Evolutionary conservation across 192 early-diverging fungal species (phyloP), one percentile per base, ranked within the genome.

Genomic region (Allomyces macrogynus): DNA sequence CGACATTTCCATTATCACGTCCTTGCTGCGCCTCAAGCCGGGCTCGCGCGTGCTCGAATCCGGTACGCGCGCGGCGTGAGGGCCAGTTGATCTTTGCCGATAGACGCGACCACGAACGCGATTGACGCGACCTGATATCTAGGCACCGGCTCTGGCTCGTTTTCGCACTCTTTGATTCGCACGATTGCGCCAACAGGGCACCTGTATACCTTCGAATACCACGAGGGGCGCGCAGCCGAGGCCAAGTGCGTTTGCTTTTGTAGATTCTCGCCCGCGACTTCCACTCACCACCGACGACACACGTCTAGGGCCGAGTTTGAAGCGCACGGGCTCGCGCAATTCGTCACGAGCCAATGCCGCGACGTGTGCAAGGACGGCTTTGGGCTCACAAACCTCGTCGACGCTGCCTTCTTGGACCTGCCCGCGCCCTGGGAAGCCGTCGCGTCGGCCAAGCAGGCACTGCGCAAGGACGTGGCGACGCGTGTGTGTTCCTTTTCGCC

Each of bases 351-450:
- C 5, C 72, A 87, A 62, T 86, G 88, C 64, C 76, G 92, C 40
- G 91, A 98, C 74, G 95, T 95, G 23, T 91, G 87, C 69, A 82
- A 78, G 60, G 72, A 90, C 71, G 95, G 93, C 12, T 98, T 98
- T 74, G 89, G 78, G 8, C 62, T 89, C 40, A 67, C 73, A 12
- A 74, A 87, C 73, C 69, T 74, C 25, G 92, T 90, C 0, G 83
- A 87, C 66, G 89, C 92, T 24, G 93, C 94, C 20, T 98, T 98
- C 69, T 76, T 98, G 64, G 95, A 98, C 78, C 75, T 98, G 64
- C 95, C 95, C 23, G 84, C 92, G 23, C 95, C 95, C 49, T 98
- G 95, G 93, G 91, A 93, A 10, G 93, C 91, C 0, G 80, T 98
- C 60, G 79, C 72, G 8, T 74, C 86, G 0, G 89, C 93, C n/a